A percentile compares a stretch with the other conserved stretches of the same genome.
Evolutionary conservation across 768 basidiomycete species (phyloP).

Genomic region (Candolleomyces aberdarensis): DNA sequence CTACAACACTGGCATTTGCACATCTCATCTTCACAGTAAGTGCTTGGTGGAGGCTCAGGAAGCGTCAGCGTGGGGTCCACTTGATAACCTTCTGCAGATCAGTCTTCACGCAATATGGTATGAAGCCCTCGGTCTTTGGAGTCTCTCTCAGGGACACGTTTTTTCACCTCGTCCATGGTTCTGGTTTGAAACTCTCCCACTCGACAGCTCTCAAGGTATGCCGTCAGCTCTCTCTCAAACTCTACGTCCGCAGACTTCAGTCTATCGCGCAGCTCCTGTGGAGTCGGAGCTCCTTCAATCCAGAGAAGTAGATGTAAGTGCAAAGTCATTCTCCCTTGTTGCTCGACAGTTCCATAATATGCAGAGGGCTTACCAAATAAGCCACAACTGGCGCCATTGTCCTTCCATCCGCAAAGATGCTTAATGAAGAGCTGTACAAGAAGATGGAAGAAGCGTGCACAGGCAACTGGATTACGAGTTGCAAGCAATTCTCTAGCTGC

Average conservation of each 20-base stretch:
- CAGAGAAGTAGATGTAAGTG: slow-evolving; percentile 32
- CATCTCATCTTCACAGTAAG: background rate
- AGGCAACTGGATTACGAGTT: too few species aligned
- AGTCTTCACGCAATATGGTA: background rate
- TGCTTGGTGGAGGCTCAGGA: background rate
- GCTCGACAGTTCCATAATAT: slow-evolving; percentile 27
- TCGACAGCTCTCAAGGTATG: background rate
- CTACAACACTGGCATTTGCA: background rate
- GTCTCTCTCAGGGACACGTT: background rate
- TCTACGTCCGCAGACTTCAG: background rate
- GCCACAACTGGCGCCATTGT: too few species aligned
- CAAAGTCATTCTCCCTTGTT: slow-evolving; percentile 28
- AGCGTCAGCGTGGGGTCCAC: background rate
- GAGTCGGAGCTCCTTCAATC: slow-evolving; percentile 9
- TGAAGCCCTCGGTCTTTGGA: background rate
- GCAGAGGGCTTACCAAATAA: slow-evolving; percentile 23
- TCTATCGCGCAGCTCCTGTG: background rate
- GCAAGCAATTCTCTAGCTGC: background rate
- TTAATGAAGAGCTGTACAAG: too few species aligned
- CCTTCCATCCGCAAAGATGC: too few species aligned
- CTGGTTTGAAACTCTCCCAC: background rate
- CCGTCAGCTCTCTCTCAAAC: background rate
- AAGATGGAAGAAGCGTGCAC: too few species aligned
- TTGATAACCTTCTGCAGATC: background rate
- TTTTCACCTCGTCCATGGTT: background rate